Conservation (phyloP, 495 filamentous ascomycete species). For the Talaromyces stipitatus region DNA sequence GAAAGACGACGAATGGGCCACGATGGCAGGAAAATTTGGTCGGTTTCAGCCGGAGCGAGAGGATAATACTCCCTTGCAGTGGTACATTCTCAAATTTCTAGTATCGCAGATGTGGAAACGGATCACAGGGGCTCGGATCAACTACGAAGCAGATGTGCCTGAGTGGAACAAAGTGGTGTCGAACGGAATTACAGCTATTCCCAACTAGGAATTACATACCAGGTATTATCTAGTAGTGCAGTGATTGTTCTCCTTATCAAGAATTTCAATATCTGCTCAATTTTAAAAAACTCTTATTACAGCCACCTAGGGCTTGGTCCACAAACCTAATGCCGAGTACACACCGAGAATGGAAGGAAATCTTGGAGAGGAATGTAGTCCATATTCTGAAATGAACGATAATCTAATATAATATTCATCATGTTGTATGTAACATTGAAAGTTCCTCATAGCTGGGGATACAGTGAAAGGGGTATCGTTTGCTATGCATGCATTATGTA, state of each 20-base stretch:
- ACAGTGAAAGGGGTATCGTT: not conserved
- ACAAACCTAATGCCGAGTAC: too few species aligned
- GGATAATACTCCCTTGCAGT: not conserved
- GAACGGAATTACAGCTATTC: too few species aligned
- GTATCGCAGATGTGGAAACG: not conserved
- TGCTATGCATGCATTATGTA: not conserved
- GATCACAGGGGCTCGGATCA: too few species aligned
- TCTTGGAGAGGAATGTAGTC: slow-evolving; percentile 49
- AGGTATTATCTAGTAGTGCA: too few species aligned
- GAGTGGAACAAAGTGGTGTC: too few species aligned
- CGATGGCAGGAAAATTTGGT: not conserved
- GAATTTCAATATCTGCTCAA: too few species aligned
- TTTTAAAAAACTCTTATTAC: too few species aligned
- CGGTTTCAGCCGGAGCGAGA: not conserved
- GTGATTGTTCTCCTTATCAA: too few species aligned
- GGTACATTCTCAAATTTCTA: not conserved
- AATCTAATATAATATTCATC: not conserved
- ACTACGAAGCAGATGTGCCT: too few species aligned
- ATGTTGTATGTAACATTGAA: not conserved
- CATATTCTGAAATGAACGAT: slow-evolving; percentile 26
- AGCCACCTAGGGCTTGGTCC: too few species aligned
- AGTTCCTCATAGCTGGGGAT: not conserved
- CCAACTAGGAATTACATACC: too few species aligned
- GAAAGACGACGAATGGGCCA: not conserved
- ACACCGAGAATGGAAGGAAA: too few species aligned